phyloP scores from a whole-genome alignment of 139 green algal genomes.

The Nannochloris sp. region DNA sequence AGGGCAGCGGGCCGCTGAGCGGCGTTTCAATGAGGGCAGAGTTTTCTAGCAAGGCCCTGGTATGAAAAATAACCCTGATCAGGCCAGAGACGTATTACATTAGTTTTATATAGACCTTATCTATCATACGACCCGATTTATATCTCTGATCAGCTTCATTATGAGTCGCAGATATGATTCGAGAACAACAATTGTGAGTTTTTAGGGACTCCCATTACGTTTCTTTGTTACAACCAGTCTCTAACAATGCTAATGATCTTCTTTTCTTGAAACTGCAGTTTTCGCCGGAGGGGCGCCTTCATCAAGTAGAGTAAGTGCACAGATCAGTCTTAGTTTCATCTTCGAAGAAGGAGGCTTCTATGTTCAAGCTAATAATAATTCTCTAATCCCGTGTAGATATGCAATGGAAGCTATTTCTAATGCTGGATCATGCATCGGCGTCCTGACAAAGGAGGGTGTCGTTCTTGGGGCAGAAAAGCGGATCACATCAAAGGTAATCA shows the following conservation, averaged over 20 bases:
- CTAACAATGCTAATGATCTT: not conserved
- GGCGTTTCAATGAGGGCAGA: no score
- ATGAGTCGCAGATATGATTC: conserved; percentile 89
- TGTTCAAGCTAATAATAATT: not conserved
- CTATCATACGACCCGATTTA: no score
- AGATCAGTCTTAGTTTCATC: not conserved
- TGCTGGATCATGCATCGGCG: conserved; percentile 84
- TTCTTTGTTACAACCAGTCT: not conserved
- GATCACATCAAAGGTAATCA: conserved; percentile 89
- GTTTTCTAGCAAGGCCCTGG: no score
- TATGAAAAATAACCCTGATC: no score
- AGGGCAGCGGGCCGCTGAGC: no score
- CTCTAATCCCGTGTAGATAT: conserved; percentile 58
- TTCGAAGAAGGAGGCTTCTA: not conserved
- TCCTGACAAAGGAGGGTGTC: conserved; percentile 87
- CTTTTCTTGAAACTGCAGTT: not conserved
- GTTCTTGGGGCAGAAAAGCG: conserved; percentile 96
- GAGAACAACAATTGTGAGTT: conserved; percentile 95
- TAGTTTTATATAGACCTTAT: no score
- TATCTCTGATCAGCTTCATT: no score
- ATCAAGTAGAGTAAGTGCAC: conserved; percentile 75
- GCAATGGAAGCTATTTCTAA: conserved; percentile 99
- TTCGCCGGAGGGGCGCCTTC: conserved; percentile 86
- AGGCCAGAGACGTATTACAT: no score
- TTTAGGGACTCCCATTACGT: not conserved